A percentile compares a stretch with the other conserved stretches of the same genome.
Conservation (phyloP, 2,329 filamentous ascomycete species). For the Fusarium pseudocircinatum region DNA sequence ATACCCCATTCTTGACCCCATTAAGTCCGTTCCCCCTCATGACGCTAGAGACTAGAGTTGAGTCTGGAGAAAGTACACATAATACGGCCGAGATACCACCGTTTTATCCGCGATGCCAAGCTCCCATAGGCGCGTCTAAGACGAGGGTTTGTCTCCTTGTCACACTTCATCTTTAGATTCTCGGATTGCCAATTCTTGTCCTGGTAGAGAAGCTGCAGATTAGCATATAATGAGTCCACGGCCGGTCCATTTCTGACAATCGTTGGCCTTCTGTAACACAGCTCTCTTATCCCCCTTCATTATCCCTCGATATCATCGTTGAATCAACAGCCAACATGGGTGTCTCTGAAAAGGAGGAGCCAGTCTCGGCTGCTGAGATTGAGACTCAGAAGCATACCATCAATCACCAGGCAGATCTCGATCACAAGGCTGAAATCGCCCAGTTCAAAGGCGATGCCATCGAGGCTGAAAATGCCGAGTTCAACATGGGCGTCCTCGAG, state of each 20-base stretch:
- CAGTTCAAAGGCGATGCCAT: slow-evolving; percentile 1
- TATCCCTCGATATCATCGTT: not conserved
- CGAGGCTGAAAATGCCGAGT: not conserved
- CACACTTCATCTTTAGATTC: not conserved
- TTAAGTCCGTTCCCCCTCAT: not conserved
- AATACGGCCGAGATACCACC: not conserved
- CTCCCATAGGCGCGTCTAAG: slow-evolving; percentile 4
- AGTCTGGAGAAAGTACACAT: not conserved
- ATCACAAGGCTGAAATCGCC: not conserved
- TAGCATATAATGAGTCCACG: not conserved
- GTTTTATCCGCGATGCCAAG: not conserved
- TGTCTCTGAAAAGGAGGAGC: not conserved
- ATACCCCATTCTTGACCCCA: not conserved
- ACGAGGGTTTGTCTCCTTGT: not conserved
- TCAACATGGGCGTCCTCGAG: not conserved
- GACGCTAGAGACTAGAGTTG: not conserved
- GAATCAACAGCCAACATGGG: not conserved
- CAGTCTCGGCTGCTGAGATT: not conserved
- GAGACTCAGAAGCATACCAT: not conserved
- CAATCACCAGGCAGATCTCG: not conserved
- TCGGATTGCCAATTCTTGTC: not conserved
- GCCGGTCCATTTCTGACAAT: not conserved
- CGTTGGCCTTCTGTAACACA: not conserved
- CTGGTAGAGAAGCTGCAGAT: not conserved
- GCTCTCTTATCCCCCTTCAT: not conserved